Conservation (phyloP, 208 protist genomes). For the Acanthamoeba triangularis region DNA sequence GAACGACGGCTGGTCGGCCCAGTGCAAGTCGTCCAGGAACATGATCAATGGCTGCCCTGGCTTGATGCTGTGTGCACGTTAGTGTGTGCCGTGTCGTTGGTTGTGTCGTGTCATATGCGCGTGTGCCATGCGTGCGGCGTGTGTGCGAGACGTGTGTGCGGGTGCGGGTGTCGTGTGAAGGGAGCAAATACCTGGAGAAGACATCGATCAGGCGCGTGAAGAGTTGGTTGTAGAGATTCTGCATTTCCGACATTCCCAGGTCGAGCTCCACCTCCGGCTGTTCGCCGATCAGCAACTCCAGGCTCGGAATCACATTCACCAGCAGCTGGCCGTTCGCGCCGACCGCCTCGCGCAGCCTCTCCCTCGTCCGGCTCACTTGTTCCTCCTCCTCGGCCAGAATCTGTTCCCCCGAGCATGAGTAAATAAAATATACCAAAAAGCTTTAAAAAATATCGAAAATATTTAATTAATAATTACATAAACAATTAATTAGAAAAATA, state of each 20-base stretch:
- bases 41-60: constrained; percentile 55
- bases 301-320: constrained; percentile 63
- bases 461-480: not conserved
- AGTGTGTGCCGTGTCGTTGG: not conserved
- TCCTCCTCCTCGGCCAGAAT: constrained; percentile 59
- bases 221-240: constrained; percentile 70
- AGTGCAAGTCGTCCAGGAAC: constrained; percentile 70
- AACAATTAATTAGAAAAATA: not conserved
- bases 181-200: not conserved
- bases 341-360: constrained; percentile 21
- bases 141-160: no score
- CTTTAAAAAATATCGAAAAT: no score
- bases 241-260: constrained; percentile 68
- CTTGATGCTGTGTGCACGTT: constrained; percentile 26
- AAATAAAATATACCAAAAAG: not conserved
- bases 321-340: constrained; percentile 56
- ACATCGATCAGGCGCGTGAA: constrained; percentile 53
- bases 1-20: constrained; percentile 70
- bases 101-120: not conserved
- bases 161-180: no score
- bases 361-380: constrained; percentile 8
- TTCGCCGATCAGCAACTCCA: constrained; percentile 62
- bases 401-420: not conserved
- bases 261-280: constrained; percentile 55
- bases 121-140: no score